Evolutionary conservation across 352 stramenopile species (phyloP), one percentile per base, ranked within the genome.

Genomic region (Pythium insidiosum): DNA sequence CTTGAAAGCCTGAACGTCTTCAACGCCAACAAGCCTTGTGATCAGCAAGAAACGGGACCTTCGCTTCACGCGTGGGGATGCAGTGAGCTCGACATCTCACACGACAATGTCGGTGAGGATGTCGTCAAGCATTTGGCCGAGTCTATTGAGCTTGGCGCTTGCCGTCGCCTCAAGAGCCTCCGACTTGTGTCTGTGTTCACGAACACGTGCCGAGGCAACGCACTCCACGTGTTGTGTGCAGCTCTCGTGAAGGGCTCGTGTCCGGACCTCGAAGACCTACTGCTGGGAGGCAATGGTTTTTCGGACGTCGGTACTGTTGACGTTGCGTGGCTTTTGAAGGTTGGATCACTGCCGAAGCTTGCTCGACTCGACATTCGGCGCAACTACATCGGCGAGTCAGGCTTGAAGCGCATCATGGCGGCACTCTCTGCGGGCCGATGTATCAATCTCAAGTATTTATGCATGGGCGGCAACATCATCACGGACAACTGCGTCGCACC

Each of bases 401-500:
- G 77, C 3, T 47, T 89, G 10, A 84, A 83, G 53, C 64, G 72
- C 16, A 78, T 89, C 39, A 87, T 85, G 73, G 60, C 63, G 7
- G 65, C 77, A 24, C 51, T 89, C 2, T 56, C 60, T 11, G 61
- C 43, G 6, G 73, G 77, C 0, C 61, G 62, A 18, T 80, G 62
- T 43, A 56, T 61, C 22, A 59, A 79, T 38, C 77, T 89, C 47
- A 83, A 85, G 73, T 85, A 83, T 58, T 61, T 89, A 52, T 89
- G 77, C 63, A 83, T 89, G 69, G 77, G 77, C 21, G 77, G 77
- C 55, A 89, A 89, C 54, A 89, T 87, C 47, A 87, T 89, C 57
- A 87, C 77, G 24, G 77, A 89, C 62, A 84, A 82, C 59, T 73
- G 73, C 43, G 76, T 89, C n/a, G 54, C 68, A 3, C 73, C 73